Evolutionary conservation across 352 stramenopile genomes (phyloP), one percentile per base, ranked within the genome.

Genomic region (Phytopythium sindhum): DNA sequence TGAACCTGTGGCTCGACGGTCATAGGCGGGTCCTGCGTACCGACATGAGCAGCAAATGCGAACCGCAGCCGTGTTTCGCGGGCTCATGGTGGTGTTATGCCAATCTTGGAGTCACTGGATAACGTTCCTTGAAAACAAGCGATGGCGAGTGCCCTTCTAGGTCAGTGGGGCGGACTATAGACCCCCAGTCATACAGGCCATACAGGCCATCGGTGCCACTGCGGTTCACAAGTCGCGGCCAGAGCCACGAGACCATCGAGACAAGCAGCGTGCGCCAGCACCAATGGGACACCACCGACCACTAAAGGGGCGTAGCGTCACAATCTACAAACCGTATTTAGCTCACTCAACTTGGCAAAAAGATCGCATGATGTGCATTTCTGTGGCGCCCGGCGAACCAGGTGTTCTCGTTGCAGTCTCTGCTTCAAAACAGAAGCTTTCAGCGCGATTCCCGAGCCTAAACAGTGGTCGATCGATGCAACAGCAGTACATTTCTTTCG

Each of bases 1-100:
- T 26, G 48, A 21, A 11, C 23, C 48, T 55, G 48, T 55, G 48
- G 48, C 50, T 42, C 50, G 48, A 10, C 48, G 44, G 9, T 54
- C n/a, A 52, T 29, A 10, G 8, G 23, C 28, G 47, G 21, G n/a
- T 54, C 23, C 8, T 19, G 14, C 26, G 29, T 28, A 12, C 17
- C 17, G 42, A 48, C 26, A 48, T 3, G 35, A 3, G 4, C 35
- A 17, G 5, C 12, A 11, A 17, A 4, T 11, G 35, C 15, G 35
- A 11, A 19, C 7, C 31, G 31, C n/a, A 21, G 39, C 11, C 39
- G 39, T 45, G 39, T 45, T 17, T 21, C 11, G 6, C 14, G 39
- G 39, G 14, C 39, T 48, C 42, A 26, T 48, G 42, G 17, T 26
- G 3, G 42, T 17, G 42, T 26, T 9, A 48, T n/a, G 42, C 42